Conservation (phyloP, 2,329 filamentous ascomycete species). For the Epichloe sylvatica region DNA sequence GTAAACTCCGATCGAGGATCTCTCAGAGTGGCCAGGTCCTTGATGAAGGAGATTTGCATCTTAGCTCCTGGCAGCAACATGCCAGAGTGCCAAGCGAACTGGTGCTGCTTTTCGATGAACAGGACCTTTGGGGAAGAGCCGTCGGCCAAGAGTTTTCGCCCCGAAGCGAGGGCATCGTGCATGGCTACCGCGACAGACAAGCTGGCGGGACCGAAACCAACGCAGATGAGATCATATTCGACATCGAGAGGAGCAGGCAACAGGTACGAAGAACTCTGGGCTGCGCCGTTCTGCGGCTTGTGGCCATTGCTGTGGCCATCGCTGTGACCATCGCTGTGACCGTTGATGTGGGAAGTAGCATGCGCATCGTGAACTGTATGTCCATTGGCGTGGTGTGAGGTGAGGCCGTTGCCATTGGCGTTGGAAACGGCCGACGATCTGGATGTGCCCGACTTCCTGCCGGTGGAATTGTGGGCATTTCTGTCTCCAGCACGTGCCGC, state of each 20-base stretch:
- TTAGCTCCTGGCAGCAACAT: slow-evolving; percentile 88
- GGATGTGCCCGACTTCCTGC: not conserved
- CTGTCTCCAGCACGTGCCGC: not conserved
- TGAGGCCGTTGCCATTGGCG: slow-evolving; percentile 10
- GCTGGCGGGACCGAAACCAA: slow-evolving; percentile 87
- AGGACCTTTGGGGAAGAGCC: slow-evolving; percentile 52
- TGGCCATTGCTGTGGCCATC: slow-evolving; percentile 2
- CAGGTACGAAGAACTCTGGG: slow-evolving; percentile 21
- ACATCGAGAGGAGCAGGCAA: slow-evolving; percentile 43
- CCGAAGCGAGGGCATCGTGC: slow-evolving; percentile 56
- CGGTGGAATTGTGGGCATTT: slow-evolving; percentile 7
- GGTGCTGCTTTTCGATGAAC: slow-evolving; percentile 73
- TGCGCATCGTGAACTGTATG: not conserved
- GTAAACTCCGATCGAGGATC: slow-evolving; percentile 86
- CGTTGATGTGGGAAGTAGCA: slow-evolving; percentile 7
- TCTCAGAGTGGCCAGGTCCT: slow-evolving; percentile 81
- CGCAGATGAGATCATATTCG: slow-evolving; percentile 72
- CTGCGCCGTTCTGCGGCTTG: slow-evolving; percentile 10
- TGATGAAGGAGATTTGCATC: slow-evolving; percentile 98
- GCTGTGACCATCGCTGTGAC: slow-evolving; percentile 7
- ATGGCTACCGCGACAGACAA: slow-evolving; percentile 80
- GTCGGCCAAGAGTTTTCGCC: slow-evolving; percentile 26
- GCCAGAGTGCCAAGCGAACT: slow-evolving; percentile 85
- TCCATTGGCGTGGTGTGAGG: not conserved
- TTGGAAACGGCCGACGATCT: not conserved